These are phyloP conservation scores for Malassezia caprae DNA, from an alignment of 1,284 basidiomycete genomes.

Conservation along the genomic window DNA sequence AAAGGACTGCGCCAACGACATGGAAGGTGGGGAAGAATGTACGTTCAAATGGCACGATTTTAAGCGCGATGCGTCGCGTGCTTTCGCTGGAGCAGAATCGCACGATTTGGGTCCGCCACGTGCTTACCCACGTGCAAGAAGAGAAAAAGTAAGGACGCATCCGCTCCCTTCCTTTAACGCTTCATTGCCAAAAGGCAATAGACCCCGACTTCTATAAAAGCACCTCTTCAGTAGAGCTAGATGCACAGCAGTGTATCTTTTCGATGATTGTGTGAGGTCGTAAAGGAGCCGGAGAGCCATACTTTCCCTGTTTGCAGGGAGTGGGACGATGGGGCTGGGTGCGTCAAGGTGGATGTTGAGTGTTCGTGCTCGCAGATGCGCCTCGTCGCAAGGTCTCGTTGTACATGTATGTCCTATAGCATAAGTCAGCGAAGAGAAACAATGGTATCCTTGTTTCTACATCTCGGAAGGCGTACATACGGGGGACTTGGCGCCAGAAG, in stretches of 20 bases:
- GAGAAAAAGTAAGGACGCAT: neutral
- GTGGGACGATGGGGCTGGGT: slow-evolving; percentile 21
- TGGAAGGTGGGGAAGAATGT: neutral
- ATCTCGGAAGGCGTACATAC: slow-evolving; percentile 9
- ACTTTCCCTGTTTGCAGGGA: slow-evolving; percentile 15
- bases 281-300: slow-evolving; percentile 18
- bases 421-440: neutral
- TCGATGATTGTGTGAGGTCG: slow-evolving; percentile 23
- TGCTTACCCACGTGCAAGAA: slow-evolving; percentile 5
- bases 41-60: neutral
- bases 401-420: slow-evolving; percentile 16
- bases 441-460: neutral
- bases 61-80: slow-evolving; percentile 1
- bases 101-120: slow-evolving; percentile 14
- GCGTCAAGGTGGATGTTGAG: slow-evolving; percentile 14
- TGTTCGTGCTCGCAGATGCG: slow-evolving; percentile 17
- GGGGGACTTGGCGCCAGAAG: neutral
- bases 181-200: slow-evolving; percentile 18
- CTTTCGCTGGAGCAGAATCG: slow-evolving; percentile 11
- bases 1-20: neutral
- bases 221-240: slow-evolving; percentile 19
- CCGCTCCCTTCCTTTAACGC: slow-evolving; percentile 9
- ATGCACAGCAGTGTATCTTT: neutral
- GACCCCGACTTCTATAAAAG: slow-evolving; percentile 21
- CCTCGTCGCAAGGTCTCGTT: slow-evolving; percentile 20